These are phyloP conservation scores for Dichotomocladium elegans DNA, from an alignment of 371 early-diverging fungal species.

Conservation along the genomic window DNA sequence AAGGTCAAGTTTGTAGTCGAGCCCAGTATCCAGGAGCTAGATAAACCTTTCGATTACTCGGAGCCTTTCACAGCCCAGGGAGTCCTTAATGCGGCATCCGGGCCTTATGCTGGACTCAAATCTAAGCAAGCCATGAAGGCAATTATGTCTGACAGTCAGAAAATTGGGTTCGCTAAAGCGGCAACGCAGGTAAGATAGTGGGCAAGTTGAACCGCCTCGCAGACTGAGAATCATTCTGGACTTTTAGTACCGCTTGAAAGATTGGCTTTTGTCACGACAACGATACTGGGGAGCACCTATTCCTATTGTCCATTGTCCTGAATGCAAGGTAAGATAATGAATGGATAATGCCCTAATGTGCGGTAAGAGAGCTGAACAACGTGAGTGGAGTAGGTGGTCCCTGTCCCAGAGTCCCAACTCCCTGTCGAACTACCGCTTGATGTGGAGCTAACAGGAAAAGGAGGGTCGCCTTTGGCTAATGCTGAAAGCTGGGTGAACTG, in stretches of 20 bases:
- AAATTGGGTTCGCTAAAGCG: slow-evolving; percentile 45
- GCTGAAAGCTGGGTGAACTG: slow-evolving; percentile 63
- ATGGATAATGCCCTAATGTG: neutral
- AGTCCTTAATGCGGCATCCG: slow-evolving; percentile 50
- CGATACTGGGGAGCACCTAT: slow-evolving; percentile 99
- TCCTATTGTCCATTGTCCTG: slow-evolving; percentile 88
- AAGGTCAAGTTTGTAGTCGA: slow-evolving; percentile 48
- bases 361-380: neutral
- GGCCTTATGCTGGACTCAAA: slow-evolving; percentile 54
- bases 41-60: slow-evolving; percentile 2
- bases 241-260: slow-evolving; percentile 74
- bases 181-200: slow-evolving; percentile 43
- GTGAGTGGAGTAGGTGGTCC: slow-evolving; percentile 50
- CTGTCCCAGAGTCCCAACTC: slow-evolving; percentile 75
- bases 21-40: slow-evolving; percentile 31
- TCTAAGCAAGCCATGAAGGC: slow-evolving; percentile 58
- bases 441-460: slow-evolving; percentile 64
- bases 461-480: slow-evolving; percentile 65
- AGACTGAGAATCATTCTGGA: neutral
- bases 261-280: slow-evolving; percentile 98
- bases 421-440: slow-evolving; percentile 74
- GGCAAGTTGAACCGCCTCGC: too few relatives aligned
- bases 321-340: slow-evolving; percentile 62
- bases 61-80: slow-evolving; percentile 55
- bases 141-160: slow-evolving; percentile 51